phyloP scores from a whole-genome alignment of 2,329 filamentous ascomycete species.

The Apiospora saccharicola region DNA sequence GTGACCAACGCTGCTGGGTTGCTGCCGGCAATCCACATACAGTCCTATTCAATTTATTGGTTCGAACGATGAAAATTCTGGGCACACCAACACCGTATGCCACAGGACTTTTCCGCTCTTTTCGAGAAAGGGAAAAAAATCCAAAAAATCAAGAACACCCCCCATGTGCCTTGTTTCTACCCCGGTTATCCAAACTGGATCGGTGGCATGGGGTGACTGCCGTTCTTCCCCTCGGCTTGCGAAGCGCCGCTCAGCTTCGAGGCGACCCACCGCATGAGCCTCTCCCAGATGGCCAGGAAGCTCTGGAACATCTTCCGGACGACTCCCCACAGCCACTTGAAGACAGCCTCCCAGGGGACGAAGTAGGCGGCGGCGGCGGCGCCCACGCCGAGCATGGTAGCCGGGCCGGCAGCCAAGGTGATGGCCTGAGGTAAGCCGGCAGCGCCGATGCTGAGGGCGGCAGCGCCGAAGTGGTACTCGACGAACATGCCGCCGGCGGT shows the following conservation, averaged over 20 bases:
- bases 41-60: not conserved
- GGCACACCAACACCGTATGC: not conserved
- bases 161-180: not conserved
- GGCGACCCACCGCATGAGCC: constrained; percentile 22
- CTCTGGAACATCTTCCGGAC: constrained; percentile 21
- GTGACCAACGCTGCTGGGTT: not conserved
- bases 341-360: constrained; percentile 26
- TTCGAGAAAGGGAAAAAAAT: not conserved
- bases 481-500: constrained; percentile 26
- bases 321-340: constrained; percentile 26
- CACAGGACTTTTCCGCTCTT: not conserved
- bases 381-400: constrained; percentile 23
- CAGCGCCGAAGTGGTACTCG: constrained; percentile 26
- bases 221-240: not conserved
- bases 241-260: constrained; percentile 5
- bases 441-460: constrained; percentile 23
- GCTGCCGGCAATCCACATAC: not conserved
- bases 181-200: not conserved
- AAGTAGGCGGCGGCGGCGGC: constrained; percentile 24
- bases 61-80: not conserved
- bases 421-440: constrained; percentile 22
- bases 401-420: constrained; percentile 23
- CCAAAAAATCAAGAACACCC: not conserved
- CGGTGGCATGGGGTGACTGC: not conserved
- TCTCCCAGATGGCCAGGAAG: constrained; percentile 23